These are phyloP conservation scores for Botrytis pseudocinerea DNA, from an alignment of 2,329 filamentous ascomycete species.

Conservation along the genomic window DNA sequence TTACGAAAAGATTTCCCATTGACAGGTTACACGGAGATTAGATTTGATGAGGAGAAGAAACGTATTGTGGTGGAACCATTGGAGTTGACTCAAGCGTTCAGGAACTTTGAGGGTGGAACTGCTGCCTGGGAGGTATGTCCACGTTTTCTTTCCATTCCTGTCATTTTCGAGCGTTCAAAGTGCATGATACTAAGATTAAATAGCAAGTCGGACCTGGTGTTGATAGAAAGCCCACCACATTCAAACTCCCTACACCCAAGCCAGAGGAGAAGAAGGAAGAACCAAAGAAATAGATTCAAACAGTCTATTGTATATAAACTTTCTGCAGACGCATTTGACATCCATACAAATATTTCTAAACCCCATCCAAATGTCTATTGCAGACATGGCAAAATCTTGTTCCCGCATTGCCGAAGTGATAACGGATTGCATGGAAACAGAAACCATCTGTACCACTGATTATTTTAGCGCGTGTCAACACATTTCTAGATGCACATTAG, in stretches of 20 bases:
- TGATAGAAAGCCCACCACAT: slow-evolving; percentile 78
- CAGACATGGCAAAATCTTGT: slow-evolving; percentile 1
- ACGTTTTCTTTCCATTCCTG: background rate
- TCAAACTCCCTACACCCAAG: slow-evolving; percentile 94
- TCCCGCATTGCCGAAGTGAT: background rate
- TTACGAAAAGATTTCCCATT: slow-evolving; percentile 97
- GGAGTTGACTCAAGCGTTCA: slow-evolving; percentile 96
- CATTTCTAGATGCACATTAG: background rate
- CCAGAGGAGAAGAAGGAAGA: slow-evolving; percentile 90
- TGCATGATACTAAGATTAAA: slow-evolving; percentile 41
- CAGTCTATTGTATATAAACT: slow-evolving; percentile 37
- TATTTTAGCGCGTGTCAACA: background rate
- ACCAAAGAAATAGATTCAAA: slow-evolving; percentile 74
- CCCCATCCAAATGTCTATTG: background rate
- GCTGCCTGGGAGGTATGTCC: slow-evolving; percentile 69
- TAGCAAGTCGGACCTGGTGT: slow-evolving; percentile 70
- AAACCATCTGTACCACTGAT: background rate
- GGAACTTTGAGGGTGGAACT: slow-evolving; percentile 92
- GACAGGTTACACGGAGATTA: slow-evolving; percentile 96
- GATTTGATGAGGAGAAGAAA: slow-evolving; percentile 99
- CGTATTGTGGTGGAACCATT: slow-evolving; percentile 96
- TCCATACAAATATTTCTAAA: background rate
- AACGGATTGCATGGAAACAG: background rate
- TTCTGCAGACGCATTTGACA: slow-evolving; percentile 24
- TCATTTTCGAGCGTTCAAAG: slow-evolving; percentile 34